Percentiles rank a stretch among this genome's conserved stretches.
Evolutionary conservation across 495 filamentous ascomycete genomes (phyloP).

Genomic region (Jackrogersella minutella): DNA sequence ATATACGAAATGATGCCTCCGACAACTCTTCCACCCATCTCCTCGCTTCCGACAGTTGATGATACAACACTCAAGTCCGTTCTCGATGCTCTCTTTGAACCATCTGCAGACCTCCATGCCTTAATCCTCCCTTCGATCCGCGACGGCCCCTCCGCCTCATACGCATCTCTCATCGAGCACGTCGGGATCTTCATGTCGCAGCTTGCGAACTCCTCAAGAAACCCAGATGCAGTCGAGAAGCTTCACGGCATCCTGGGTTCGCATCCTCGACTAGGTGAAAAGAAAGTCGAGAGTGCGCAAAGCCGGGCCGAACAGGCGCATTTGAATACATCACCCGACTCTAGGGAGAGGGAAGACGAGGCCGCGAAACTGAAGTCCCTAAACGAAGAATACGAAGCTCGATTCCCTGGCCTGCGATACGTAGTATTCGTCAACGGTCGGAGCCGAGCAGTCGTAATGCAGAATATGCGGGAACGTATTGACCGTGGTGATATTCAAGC

Average conservation of each 20-base stretch:
- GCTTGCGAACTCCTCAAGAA: conserved; percentile 17
- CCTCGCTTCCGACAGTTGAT: conserved; percentile 29
- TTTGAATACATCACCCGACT: conserved; percentile 59
- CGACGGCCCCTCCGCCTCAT: conserved; percentile 45
- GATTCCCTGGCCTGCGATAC: conserved; percentile 86
- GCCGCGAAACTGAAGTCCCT: conserved; percentile 66
- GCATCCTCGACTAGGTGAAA: conserved; percentile 86
- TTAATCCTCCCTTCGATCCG: conserved; percentile 73
- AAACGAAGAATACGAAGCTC: conserved; percentile 83
- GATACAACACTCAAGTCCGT: conserved; percentile 49
- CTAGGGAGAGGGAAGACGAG: conserved; percentile 51
- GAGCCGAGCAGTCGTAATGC: conserved; percentile 75
- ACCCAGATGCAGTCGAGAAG: conserved; percentile 20
- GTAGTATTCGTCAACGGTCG: conserved; percentile 94
- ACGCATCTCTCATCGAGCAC: conserved; percentile 30
- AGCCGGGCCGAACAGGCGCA: conserved; percentile 82
- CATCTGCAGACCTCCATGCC: conserved; percentile 75
- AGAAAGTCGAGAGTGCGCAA: conserved; percentile 73
- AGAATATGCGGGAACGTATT: conserved; percentile 84
- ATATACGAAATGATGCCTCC: conserved; percentile 19
- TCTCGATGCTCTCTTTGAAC: conserved; percentile 89
- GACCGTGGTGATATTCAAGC: conserved; percentile 67
- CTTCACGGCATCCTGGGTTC: conserved; percentile 76
- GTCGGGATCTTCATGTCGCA: conserved; percentile 28
- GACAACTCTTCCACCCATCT: conserved; percentile 26